These are phyloP conservation scores for Mrakia frigida DNA, from an alignment of 768 basidiomycete species.

Conservation along the genomic window DNA sequence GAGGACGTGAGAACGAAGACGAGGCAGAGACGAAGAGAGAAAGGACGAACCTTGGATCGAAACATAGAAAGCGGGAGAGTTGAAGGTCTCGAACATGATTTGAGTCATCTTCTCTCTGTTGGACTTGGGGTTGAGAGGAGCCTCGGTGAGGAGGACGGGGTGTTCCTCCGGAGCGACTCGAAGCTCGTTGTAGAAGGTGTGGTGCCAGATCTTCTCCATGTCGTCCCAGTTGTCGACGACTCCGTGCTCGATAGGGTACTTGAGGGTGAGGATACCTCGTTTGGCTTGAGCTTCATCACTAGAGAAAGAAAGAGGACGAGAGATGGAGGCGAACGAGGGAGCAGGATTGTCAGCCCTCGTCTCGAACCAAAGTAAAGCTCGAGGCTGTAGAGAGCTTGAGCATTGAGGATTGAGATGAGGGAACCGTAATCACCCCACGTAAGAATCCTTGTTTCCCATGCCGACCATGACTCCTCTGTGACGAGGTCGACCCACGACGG, in stretches of 20 bases:
- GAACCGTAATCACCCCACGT: constrained; percentile 84
- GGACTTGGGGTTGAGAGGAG: constrained; percentile 85
- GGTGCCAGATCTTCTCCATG: constrained; percentile 99
- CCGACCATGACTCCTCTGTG: constrained; percentile 96
- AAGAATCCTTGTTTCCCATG: constrained; percentile 94
- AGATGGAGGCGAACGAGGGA: neutral
- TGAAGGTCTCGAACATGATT: constrained; percentile 96
- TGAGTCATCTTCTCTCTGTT: constrained; percentile 68
- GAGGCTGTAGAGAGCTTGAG: neutral
- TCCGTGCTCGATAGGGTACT: constrained; percentile 58
- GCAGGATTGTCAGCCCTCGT: neutral
- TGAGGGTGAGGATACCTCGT: constrained; percentile 87
- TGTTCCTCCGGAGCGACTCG: constrained; percentile 90
- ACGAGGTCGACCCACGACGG: constrained; percentile 89
- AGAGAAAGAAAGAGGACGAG: constrained; percentile 9
- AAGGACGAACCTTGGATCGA: constrained; percentile 57
- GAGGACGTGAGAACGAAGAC: neutral
- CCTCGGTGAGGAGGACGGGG: constrained; percentile 85
- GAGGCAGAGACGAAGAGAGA: neutral
- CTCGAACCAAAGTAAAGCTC: neutral
- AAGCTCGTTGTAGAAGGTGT: constrained; percentile 94
- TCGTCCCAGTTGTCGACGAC: constrained; percentile 72
- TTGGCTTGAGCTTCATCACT: constrained; percentile 90
- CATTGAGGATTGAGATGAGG: too few relatives aligned
- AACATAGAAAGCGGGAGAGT: constrained; percentile 86